Conservation (phyloP, 106 monocot genomes). For the Dendrobium huoshanense region DNA sequence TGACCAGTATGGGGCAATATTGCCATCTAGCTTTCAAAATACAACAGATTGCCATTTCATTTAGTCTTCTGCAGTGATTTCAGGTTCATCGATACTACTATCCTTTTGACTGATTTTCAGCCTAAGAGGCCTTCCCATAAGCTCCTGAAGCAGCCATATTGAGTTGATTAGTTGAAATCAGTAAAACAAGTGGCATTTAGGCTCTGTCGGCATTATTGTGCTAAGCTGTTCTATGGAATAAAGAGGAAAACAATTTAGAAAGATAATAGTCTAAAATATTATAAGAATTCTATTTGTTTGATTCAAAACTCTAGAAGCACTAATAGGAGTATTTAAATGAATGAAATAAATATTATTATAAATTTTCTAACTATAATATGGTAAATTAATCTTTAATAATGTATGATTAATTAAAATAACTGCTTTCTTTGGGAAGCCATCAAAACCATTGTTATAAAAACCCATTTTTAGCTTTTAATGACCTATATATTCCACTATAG, state of each 20-base stretch:
- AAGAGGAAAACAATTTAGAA: neutral
- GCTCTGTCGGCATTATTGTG: too few species aligned
- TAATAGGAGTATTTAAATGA: neutral
- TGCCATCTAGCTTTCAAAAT: neutral
- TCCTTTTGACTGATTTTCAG: neutral
- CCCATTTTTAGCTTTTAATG: too few species aligned
- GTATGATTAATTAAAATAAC: neutral
- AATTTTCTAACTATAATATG: too few species aligned
- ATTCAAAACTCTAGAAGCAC: too few species aligned
- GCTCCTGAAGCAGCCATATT: neutral
- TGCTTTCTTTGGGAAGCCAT: too few species aligned
- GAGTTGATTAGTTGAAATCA: neutral
- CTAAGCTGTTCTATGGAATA: neutral
- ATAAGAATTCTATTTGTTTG: too few species aligned
- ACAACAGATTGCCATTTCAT: neutral
- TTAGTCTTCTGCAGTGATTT: neutral
- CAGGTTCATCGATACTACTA: neutral
- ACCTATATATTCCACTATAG: too few species aligned
- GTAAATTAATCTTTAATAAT: neutral
- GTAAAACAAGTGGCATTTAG: too few species aligned
- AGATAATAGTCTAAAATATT: too few species aligned
- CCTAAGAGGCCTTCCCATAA: neutral
- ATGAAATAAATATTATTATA: neutral
- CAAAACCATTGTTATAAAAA: too few species aligned
- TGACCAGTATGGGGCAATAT: too few species aligned